These are phyloP conservation scores for Obelidium mucronatum DNA, from an alignment of 192 early-diverging fungal genomes.

Conservation along the genomic window DNA sequence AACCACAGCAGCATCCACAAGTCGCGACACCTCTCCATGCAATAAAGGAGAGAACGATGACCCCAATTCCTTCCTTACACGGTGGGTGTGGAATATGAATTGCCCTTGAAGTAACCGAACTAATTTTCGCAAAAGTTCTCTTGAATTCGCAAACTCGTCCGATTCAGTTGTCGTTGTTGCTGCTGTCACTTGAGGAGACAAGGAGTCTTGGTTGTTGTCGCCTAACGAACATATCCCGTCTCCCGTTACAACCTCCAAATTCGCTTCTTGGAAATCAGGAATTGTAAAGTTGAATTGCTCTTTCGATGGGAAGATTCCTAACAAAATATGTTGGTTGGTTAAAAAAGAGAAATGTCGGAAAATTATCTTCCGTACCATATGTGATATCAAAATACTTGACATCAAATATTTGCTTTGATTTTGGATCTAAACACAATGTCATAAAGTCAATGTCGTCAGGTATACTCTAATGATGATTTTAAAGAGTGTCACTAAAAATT, in stretches of 20 bases:
- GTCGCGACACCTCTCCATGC: not conserved
- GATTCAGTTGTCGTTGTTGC: not conserved
- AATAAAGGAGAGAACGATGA: not conserved
- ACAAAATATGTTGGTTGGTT: too few species aligned
- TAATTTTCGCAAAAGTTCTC: not conserved
- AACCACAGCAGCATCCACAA: not conserved
- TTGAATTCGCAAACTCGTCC: not conserved
- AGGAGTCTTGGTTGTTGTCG: not conserved
- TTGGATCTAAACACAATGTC: not conserved
- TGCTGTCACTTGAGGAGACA: not conserved
- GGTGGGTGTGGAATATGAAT: not conserved
- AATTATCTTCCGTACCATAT: not conserved
- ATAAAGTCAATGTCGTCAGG: not conserved
- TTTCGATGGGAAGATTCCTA: not conserved
- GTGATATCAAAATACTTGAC: not conserved
- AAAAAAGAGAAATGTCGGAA: too few species aligned
- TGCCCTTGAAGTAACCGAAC: not conserved
- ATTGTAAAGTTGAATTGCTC: not conserved
- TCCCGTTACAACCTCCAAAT: not conserved
- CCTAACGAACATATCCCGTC: not conserved
- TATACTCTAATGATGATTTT: too few species aligned
- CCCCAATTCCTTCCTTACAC: not conserved
- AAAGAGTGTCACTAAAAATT: not conserved
- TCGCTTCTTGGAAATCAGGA: not conserved
- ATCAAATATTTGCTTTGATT: not conserved